phyloP scores from a whole-genome alignment of 257 asterid species.

The Salvia rosmarinus region DNA sequence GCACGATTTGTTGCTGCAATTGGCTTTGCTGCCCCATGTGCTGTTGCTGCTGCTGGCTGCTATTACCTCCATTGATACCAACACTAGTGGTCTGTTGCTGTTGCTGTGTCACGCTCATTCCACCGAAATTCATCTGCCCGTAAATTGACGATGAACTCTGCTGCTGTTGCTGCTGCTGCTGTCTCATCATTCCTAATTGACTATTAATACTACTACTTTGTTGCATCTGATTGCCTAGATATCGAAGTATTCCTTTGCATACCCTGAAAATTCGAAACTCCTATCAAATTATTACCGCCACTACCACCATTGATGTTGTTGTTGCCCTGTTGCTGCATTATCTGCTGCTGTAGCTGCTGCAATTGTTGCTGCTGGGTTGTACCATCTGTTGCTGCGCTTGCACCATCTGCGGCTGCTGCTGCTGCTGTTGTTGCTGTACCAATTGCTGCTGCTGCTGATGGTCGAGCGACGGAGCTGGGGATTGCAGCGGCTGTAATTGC shows the following conservation, averaged over 20 bases:
- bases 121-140: constrained; percentile 79
- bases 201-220: constrained; percentile 52
- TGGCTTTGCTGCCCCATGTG: constrained; percentile 49
- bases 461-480: constrained; percentile 58
- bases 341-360: constrained; percentile 57
- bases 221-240: constrained; percentile 72
- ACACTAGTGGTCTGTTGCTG: constrained; percentile 36
- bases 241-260: constrained; percentile 72
- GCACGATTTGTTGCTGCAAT: constrained; percentile 43
- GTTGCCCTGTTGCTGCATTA: constrained; percentile 50
- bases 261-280: constrained; percentile 58
- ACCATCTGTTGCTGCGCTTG: constrained; percentile 45
- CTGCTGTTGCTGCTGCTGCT: constrained; percentile 48
- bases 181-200: constrained; percentile 54
- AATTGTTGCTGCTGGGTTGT: constrained; percentile 55
- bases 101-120: constrained; percentile 48
- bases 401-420: constrained; percentile 49
- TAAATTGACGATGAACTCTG: constrained; percentile 52
- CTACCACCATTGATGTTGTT: constrained; percentile 34
- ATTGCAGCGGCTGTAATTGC: constrained; percentile 47
- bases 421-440: constrained; percentile 49
- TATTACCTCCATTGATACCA: constrained; percentile 27
- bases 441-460: constrained; percentile 37
- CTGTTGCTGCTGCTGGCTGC: constrained; percentile 47
- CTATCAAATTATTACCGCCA: constrained; percentile 51